Conservation (phyloP, 257 asterid genomes). For the Lithospermum erythrorhizon region DNA sequence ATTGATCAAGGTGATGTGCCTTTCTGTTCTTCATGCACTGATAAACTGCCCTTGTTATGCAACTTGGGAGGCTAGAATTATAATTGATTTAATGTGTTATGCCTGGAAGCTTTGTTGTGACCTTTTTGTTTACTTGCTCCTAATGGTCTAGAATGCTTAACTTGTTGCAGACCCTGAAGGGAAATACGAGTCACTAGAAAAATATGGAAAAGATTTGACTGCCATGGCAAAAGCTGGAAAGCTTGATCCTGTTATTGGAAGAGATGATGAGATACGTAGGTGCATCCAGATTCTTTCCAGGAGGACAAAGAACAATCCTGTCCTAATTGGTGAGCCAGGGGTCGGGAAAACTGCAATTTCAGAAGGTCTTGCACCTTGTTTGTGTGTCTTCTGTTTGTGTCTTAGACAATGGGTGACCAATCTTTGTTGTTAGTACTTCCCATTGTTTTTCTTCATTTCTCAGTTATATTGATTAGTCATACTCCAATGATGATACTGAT, state of each 20-base stretch:
- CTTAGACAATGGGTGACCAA: too few species aligned
- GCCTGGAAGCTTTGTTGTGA: background rate
- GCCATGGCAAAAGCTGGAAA: conserved; percentile 96
- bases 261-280: background rate
- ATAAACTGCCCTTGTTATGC: background rate
- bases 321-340: background rate
- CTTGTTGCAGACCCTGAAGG: conserved; percentile 80
- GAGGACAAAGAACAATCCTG: background rate
- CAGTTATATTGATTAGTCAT: background rate
- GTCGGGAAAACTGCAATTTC: background rate
- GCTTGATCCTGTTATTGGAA: conserved; percentile 96
- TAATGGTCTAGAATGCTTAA: conserved; percentile 6
- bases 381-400: background rate
- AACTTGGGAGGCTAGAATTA: background rate
- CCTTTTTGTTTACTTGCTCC: background rate
- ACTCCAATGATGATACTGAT: background rate
- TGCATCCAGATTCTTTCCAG: background rate
- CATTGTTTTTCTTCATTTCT: too few species aligned
- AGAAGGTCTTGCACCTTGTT: background rate
- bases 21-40: background rate
- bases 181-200: conserved; percentile 78
- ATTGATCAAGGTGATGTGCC: conserved; percentile 68
- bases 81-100: background rate
- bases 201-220: conserved; percentile 93
- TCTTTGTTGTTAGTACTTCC: background rate